Conservation (phyloP, 768 basidiomycete genomes). For the Sutorius australiensis region DNA sequence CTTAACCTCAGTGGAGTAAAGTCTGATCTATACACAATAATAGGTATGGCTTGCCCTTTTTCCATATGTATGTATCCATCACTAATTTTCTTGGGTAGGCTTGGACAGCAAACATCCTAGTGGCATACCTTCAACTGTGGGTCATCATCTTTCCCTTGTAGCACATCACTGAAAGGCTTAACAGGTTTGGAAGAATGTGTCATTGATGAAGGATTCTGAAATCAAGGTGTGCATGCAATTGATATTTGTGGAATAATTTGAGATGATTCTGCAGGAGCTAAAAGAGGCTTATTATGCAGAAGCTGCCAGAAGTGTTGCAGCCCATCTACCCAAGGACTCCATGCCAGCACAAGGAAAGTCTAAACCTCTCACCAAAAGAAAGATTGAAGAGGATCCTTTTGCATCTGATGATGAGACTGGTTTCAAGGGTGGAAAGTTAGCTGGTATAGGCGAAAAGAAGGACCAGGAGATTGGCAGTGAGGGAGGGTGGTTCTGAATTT, state of each 20-base stretch:
- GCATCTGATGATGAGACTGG: slow-evolving; percentile 44
- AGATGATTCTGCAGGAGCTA: slow-evolving; percentile 41
- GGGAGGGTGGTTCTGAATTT: slow-evolving; percentile 23
- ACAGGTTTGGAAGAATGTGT: slow-evolving; percentile 67
- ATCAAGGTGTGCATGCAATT: slow-evolving; percentile 47
- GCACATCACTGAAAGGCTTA: background rate
- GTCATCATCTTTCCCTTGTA: slow-evolving; percentile 11
- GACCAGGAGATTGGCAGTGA: slow-evolving; percentile 28
- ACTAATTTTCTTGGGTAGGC: slow-evolving; percentile 36
- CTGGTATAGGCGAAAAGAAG: slow-evolving; percentile 6
- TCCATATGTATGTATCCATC: background rate
- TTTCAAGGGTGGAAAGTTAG: slow-evolving; percentile 16
- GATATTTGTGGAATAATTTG: background rate
- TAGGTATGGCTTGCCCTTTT: slow-evolving; percentile 40
- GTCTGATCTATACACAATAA: slow-evolving; percentile 61
- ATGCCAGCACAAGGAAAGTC: slow-evolving; percentile 26
- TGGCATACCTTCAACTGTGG: slow-evolving; percentile 66
- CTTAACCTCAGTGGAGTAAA: slow-evolving; percentile 66
- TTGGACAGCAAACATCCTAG: slow-evolving; percentile 76
- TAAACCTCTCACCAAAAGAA: slow-evolving; percentile 48
- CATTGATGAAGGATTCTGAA: slow-evolving; percentile 56
- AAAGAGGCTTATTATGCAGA: slow-evolving; percentile 60
- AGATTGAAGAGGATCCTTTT: slow-evolving; percentile 45
- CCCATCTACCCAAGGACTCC: slow-evolving; percentile 17
- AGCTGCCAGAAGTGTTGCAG: slow-evolving; percentile 16